Conservation (phyloP, 2,329 filamentous ascomycete species). For the Chaetomiaceae sp. region DNA sequence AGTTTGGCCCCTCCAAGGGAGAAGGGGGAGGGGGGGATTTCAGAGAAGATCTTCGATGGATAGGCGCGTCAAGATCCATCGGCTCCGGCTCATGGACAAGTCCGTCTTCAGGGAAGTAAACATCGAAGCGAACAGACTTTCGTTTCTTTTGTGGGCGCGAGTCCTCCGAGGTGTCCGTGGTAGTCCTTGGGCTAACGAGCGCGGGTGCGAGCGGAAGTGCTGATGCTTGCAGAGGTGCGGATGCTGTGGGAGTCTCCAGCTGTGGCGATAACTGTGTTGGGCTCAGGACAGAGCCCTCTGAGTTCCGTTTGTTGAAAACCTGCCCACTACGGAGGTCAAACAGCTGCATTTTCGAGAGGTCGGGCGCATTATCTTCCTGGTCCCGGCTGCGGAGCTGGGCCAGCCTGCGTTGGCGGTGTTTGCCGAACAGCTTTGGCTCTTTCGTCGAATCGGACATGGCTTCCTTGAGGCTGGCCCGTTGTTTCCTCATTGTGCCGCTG, state of each 20-base stretch:
- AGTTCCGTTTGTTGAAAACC: conserved; percentile 1
- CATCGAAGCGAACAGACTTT: conserved; percentile 37
- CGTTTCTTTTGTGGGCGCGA: conserved; percentile 28
- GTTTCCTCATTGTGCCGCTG: conserved; percentile 38
- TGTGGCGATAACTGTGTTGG: conserved; percentile 1
- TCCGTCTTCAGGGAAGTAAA: conserved; percentile 32
- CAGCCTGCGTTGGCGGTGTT: conserved; percentile 34
- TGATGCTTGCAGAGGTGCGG: neutral
- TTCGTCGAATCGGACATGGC: conserved; percentile 39
- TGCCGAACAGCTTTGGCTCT: conserved; percentile 38
- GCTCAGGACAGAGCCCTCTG: conserved; percentile 4
- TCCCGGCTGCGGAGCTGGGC: conserved; percentile 41
- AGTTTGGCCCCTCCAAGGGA: no score
- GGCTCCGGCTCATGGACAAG: conserved; percentile 23
- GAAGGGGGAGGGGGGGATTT: no score
- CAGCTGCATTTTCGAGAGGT: conserved; percentile 30
- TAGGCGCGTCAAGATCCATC: conserved; percentile 20
- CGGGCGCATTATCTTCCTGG: conserved; percentile 39
- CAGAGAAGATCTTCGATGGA: no score
- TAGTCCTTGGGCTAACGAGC: neutral
- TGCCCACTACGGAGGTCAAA: conserved; percentile 30
- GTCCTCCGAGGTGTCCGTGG: neutral
- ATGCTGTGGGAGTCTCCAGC: neutral
- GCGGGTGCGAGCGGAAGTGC: neutral
- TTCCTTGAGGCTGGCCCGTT: conserved; percentile 34